Base-by-base conservation (phyloP, 1,139 yeast genomes). In the Protomyces inundatus region DNA sequence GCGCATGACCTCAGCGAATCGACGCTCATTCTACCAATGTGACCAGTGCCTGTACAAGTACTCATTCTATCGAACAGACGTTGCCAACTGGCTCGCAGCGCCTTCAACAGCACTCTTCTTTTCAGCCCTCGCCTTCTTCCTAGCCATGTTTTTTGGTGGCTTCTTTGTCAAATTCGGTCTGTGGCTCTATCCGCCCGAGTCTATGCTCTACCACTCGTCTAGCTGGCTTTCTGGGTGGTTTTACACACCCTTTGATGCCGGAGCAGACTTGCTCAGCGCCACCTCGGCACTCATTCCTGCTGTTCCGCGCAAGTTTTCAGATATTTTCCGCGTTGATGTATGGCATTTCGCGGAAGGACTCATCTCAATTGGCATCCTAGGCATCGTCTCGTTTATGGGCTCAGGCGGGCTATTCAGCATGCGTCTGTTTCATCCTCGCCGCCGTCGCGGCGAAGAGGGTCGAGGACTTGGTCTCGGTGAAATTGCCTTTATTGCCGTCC, bases 161-260 rank as follows among this genome's bases (percentile, higher is more conserved):
- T 58, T 58, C 52, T 9, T 52, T 51, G 48, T 58, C 56, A 58
- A 58, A 16, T 58, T 58, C 16, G 62, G 62, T 36, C 56, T 58
- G 23, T 58, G 37, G 23, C 35, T 58, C 34, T 33, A 40, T 14
- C 56, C 62, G 14, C 46, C 55, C 45, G 54, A 40, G 23, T 58
- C 53, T n/a, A 35, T 42, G 16, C 33, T 35, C 1, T 48, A 55
- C 53, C 32, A 51, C 30, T 14, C 48, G 4, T 30, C 37, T 6
- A 34, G 55, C 32, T 58, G 55, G 62, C 54, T 39, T 50, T 51
- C 62, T 4, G 54, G 45, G 9, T 52, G 53, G 52, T 58, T 58
- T 45, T 58, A 58, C 62, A 58, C 62, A n/a, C 62, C 62, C 33
- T 32, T 58, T 7, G 62, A 58, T 34, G 62, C 62, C 12, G 62